Evolutionary conservation across 257 asterid species (phyloP), one percentile per base, ranked within the genome.

Genomic region (Echium plantagineum): DNA sequence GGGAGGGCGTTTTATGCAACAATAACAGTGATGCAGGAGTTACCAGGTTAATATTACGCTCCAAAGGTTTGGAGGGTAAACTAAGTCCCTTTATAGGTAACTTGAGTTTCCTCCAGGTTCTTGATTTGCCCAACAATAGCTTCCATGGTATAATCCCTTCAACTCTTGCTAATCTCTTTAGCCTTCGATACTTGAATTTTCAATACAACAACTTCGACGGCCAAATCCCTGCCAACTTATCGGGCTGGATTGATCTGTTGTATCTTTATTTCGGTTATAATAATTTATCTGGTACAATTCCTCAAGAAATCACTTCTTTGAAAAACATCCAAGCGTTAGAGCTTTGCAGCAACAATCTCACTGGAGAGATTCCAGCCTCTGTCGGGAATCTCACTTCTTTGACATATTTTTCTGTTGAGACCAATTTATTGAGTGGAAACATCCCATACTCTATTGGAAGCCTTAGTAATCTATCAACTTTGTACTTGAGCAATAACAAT

Each of bases 1-100:
- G 78, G 78, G 56, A 60, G 19, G 78, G 75, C 22, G 49, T 74
- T 5, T 57, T 60, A 8, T 74, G 78, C 38, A 32, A 57, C 30
- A 35, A 24, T 9, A 55, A 58, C 12, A 69, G 53, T 19, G 35
- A 60, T n/a, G n/a, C n/a, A 21, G 58, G 75, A 24, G 72, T 69
- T 56, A 20, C 59, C 48, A 19, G 58, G 58, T 57, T 73, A 32
- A 58, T 55, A 15, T 52, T 74, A 0, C 35, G 7, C 9, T 15
- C 26, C 60, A 56, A 30, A n/a, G 57, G 57, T 13, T 53, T 53
- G 24, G 21, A 17, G 8, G 57, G 57, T 53, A 17, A 17, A 13
- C n/a, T 53, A 21, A 17, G 2, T 17, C 57, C 57, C 24, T 53
- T n/a, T 17, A n/a, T 53, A n/a, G 57, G 57, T 53, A 53, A 53